These are phyloP conservation scores for Chernovozyma aurita DNA, from an alignment of 1,139 yeast species.

Conservation along the genomic window DNA sequence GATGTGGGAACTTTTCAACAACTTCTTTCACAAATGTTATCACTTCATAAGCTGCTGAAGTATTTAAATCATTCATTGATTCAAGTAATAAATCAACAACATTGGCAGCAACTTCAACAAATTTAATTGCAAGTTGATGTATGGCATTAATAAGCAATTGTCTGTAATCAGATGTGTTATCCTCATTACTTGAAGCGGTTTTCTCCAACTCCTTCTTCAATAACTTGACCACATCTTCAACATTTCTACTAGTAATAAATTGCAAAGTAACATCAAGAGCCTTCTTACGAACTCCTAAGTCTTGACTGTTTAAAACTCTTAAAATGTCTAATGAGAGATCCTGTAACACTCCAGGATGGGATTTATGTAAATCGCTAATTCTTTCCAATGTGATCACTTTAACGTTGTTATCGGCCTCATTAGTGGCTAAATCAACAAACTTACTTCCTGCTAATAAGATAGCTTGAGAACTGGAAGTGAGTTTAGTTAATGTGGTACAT, in stretches of 20 bases:
- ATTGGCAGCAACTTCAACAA: constrained; percentile 85
- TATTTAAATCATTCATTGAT: constrained; percentile 77
- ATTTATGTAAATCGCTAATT: constrained; percentile 68
- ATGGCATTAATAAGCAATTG: constrained; percentile 85
- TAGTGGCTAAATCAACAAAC: constrained; percentile 82
- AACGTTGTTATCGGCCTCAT: constrained; percentile 90
- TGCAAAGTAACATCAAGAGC: constrained; percentile 80
- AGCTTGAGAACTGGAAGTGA: constrained; percentile 66
- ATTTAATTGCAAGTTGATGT: constrained; percentile 83
- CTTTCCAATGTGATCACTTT: constrained; percentile 89
- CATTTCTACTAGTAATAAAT: constrained; percentile 82
- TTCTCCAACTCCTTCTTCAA: constrained; percentile 87
- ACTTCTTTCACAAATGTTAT: constrained; percentile 88
- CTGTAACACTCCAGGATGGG: constrained; percentile 80
- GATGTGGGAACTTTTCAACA: constrained; percentile 83
- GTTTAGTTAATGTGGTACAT: constrained; percentile 74
- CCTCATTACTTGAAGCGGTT: constrained; percentile 64
- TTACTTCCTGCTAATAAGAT: constrained; percentile 75
- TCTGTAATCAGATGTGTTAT: constrained; percentile 80
- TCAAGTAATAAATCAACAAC: constrained; percentile 88
- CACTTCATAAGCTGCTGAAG: constrained; percentile 86
- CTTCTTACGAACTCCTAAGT: constrained; percentile 83
- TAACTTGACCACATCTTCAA: constrained; percentile 87
- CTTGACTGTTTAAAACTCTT: constrained; percentile 81
- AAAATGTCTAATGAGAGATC: constrained; percentile 83